These are phyloP conservation scores for Hypoxylon lenormandii DNA, from an alignment of 495 filamentous ascomycete genomes.

Conservation along the genomic window DNA sequence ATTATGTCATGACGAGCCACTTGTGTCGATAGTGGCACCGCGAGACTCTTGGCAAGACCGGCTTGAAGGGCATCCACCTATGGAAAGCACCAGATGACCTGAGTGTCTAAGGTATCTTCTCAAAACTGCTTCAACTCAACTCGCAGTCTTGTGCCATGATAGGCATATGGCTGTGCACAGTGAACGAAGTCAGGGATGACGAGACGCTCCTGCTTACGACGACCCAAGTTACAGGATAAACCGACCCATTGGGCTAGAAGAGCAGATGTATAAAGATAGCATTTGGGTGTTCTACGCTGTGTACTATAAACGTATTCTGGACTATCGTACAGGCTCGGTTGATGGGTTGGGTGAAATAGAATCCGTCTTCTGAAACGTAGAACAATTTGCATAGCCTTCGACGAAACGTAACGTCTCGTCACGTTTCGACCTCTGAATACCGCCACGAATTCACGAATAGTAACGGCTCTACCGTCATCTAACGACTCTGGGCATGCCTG, in stretches of 20 bases:
- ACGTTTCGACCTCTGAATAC: too few species aligned
- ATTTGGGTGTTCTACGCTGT: not conserved
- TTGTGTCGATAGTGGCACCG: not conserved
- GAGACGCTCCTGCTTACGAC: not conserved
- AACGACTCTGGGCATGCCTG: not conserved
- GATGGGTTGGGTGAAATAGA: constrained; percentile 19
- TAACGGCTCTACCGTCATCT: constrained; percentile 5
- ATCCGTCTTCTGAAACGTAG: constrained; percentile 8
- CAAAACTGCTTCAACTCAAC: not conserved
- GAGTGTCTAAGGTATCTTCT: not conserved
- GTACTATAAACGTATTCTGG: not conserved
- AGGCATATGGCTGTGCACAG: too few species aligned
- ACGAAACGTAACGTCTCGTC: constrained; percentile 10
- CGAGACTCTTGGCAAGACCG: not conserved
- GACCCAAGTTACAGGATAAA: too few species aligned
- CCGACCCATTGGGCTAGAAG: not conserved
- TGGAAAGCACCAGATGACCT: not conserved
- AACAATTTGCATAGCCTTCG: not conserved
- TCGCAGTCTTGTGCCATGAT: too few species aligned
- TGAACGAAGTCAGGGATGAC: not conserved
- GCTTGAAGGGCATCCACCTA: not conserved
- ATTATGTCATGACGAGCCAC: not conserved
- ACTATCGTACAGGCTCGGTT: constrained; percentile 6
- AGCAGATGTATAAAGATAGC: not conserved
- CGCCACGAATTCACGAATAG: not conserved